phyloP scores from a whole-genome alignment of 2,329 filamentous ascomycete genomes.

The Botrytis elliptica region DNA sequence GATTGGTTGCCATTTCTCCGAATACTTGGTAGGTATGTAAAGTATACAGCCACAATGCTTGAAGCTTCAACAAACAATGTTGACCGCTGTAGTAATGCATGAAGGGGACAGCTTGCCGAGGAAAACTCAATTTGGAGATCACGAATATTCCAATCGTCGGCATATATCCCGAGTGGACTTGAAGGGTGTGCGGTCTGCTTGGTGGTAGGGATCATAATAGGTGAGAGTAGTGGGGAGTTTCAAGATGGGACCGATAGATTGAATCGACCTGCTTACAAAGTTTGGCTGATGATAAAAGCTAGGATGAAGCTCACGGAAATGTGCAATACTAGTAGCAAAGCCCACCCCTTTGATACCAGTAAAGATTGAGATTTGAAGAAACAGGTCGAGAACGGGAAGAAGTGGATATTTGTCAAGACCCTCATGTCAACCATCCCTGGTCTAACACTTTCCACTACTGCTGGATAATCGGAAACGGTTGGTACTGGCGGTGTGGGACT shows the following conservation, averaged over 20 bases:
- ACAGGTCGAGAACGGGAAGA: neutral
- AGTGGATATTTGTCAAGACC: neutral
- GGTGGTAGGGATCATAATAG: neutral
- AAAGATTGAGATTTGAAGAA: neutral
- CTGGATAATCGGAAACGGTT: neutral
- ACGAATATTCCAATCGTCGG: neutral
- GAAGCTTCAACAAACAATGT: neutral
- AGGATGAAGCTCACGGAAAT: neutral
- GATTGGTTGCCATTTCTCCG: neutral
- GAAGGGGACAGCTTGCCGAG: neutral
- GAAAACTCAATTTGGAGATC: neutral
- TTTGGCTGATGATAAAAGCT: neutral
- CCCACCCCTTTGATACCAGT: neutral
- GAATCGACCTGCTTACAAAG: neutral
- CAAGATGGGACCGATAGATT: neutral
- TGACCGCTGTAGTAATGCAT: neutral
- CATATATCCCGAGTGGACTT: neutral
- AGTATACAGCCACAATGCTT: neutral
- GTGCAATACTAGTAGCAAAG: neutral
- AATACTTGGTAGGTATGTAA: neutral
- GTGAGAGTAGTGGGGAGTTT: neutral
- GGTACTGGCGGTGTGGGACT: neutral
- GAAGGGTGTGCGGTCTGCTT: neutral
- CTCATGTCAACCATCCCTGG: neutral
- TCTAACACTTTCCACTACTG: neutral